Base-by-base conservation (phyloP, 1,284 basidiomycete genomes). In the Microstroma glucosiphilum region DNA sequence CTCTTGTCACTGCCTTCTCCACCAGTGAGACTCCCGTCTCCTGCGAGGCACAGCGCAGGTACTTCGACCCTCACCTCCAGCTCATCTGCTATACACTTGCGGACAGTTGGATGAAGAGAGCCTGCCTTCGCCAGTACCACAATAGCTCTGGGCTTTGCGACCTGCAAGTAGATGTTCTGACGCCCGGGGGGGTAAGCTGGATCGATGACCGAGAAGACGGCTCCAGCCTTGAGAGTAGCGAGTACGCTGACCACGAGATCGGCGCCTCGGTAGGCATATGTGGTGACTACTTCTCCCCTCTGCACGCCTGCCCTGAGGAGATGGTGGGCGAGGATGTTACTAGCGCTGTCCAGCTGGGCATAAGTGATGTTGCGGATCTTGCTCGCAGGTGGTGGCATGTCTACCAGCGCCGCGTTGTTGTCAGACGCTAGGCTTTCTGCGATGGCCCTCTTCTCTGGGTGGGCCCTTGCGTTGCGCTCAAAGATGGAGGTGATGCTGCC, bases 121-220 rank as follows among this genome's bases (percentile, higher is more conserved):
- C 96, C 94, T 1, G 96, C 94, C 37, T 91, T 91, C 75, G 90
- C 89, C 66, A 99, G 86, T 37, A 98, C 88, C 58, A 99, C 84
- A 3, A 98, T 84, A 0, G 89, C 94, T n/a, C 92, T 88, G 15
- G 96, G 94, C 69, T 88, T 88, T 1, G 94, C 92, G 19, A 98
- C 96, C 67, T 89, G 85, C 53, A 99, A 86, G 80, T 99, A 98
- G 74, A 96, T 87, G n/a, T 87, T 92, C 81, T 99, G 96, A 46
- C 96, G 84, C 9, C 89, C 88, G 1, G 93, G 87, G 4, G 96
- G 96, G 80, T 99, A 99, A 0, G 94, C 93, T 43, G 96, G 96
- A 82, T 98, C 93, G 66, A 98, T 96, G 67, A 99, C 96, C 43
- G 91, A 94, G 82, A 99, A 98, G 1, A 92, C 93, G 7, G 91